These are phyloP conservation scores for Lignosus rhinocerotis DNA, from an alignment of 1,284 basidiomycete species.

Conservation along the genomic window DNA sequence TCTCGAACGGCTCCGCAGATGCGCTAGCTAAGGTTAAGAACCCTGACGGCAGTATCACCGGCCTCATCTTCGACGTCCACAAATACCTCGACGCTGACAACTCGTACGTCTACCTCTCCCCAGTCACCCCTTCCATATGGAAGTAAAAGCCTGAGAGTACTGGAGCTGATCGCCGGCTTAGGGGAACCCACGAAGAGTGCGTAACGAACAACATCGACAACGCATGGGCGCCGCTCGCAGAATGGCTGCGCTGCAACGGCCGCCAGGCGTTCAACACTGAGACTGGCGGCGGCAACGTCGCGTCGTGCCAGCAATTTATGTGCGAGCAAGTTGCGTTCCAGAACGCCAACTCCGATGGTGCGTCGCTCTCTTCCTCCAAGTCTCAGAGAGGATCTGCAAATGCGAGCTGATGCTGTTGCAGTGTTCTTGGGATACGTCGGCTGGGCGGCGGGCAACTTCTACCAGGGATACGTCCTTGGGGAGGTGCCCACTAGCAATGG, in stretches of 20 bases:
- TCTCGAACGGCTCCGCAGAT: slow-evolving; percentile 55
- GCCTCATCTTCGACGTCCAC: slow-evolving; percentile 63
- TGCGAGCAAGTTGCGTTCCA: slow-evolving; percentile 53
- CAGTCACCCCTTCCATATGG: slow-evolving; percentile 13
- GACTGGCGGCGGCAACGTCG: slow-evolving; percentile 58
- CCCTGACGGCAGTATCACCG: slow-evolving; percentile 48
- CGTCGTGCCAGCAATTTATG: slow-evolving; percentile 46
- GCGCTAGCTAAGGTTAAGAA: slow-evolving; percentile 55
- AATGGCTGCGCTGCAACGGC: slow-evolving; percentile 51
- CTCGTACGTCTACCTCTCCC: slow-evolving; percentile 38
- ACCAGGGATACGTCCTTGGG: slow-evolving; percentile 35
- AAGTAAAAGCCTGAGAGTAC: background rate
- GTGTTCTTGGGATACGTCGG: slow-evolving; percentile 46
- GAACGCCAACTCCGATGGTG: slow-evolving; percentile 51
- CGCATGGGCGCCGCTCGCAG: slow-evolving; percentile 48
- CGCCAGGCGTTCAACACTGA: slow-evolving; percentile 65
- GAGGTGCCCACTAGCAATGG: slow-evolving; percentile 40
- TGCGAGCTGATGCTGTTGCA: slow-evolving; percentile 7
- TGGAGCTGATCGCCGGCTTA: background rate
- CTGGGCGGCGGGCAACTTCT: slow-evolving; percentile 45
- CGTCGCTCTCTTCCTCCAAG: slow-evolving; percentile 10
- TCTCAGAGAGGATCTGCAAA: background rate
- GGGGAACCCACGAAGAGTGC: slow-evolving; percentile 42
- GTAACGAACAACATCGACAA: slow-evolving; percentile 53
- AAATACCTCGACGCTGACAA: slow-evolving; percentile 64